Conservation (phyloP, 164 flowering plant species). For the Vitis riparia region DNA sequence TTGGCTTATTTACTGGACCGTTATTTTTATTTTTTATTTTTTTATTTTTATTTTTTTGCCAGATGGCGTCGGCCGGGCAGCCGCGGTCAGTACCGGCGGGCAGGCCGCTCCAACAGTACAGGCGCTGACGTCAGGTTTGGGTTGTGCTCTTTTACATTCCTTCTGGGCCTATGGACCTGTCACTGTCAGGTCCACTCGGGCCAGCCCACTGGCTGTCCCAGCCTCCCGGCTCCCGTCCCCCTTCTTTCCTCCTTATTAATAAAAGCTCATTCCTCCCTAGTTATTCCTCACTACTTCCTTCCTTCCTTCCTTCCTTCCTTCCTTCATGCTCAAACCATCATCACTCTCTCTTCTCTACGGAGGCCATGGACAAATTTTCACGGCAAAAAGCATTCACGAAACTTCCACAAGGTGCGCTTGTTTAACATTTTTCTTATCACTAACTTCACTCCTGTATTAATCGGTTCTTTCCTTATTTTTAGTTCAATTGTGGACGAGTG, state of each 20-base stretch:
- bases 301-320: slow-evolving; percentile 8
- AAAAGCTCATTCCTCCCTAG: not conserved
- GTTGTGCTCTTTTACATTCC: slow-evolving; percentile 17
- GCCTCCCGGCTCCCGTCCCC: not conserved
- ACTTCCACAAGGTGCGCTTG: slow-evolving; percentile 26
- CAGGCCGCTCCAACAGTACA: not conserved
- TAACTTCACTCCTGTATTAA: too few relatives aligned
- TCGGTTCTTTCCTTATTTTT: not conserved
- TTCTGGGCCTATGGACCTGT: slow-evolving; percentile 29
- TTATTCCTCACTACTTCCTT: not conserved
- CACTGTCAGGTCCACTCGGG: slow-evolving; percentile 33
- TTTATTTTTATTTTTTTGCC: not conserved
- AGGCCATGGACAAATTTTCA: slow-evolving; percentile 12
- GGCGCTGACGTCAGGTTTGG: slow-evolving; percentile 13
- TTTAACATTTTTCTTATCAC: not conserved
- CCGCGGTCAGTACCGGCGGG: slow-evolving; percentile 10
- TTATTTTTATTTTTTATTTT: not conserved
- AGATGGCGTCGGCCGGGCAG: slow-evolving; percentile 18
- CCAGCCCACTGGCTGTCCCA: slow-evolving; percentile 29
- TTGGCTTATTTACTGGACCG: slow-evolving; percentile 11
- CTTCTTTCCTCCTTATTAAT: slow-evolving; percentile 2
- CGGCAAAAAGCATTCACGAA: slow-evolving; percentile 17
- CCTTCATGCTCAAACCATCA: slow-evolving; percentile 3
- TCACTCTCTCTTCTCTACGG: slow-evolving; percentile 16
- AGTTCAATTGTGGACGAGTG: too few relatives aligned